Evolutionary conservation across 2,329 filamentous ascomycete genomes (phyloP).

Genomic region (Diaporthe longicolla): DNA sequence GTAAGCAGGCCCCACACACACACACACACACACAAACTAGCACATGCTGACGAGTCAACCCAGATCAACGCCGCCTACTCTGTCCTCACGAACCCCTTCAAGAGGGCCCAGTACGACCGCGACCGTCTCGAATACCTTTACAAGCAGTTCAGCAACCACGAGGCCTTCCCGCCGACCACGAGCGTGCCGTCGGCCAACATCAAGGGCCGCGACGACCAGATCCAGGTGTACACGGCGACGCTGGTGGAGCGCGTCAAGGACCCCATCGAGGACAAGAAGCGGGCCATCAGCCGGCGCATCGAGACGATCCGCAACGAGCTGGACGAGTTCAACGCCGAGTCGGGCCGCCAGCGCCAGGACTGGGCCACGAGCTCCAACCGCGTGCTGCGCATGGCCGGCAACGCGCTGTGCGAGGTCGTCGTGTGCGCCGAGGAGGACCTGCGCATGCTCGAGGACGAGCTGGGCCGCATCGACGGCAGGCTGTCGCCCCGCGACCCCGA

Average conservation of each 20-base stretch:
- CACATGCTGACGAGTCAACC: not conserved
- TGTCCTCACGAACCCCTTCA: conserved; percentile 34
- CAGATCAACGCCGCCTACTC: conserved; percentile 38
- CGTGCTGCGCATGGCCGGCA: conserved; percentile 39
- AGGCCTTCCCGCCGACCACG: conserved; percentile 15
- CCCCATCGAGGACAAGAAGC: conserved; percentile 36
- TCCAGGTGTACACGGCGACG: conserved; percentile 35
- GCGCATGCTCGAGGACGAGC: conserved; percentile 41
- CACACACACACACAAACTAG: not conserved
- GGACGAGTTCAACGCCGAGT: conserved; percentile 38
- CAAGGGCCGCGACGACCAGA: conserved; percentile 36
- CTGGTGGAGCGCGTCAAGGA: conserved; percentile 35
- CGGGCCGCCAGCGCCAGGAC: conserved; percentile 32
- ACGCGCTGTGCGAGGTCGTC: conserved; percentile 38
- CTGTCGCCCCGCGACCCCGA: conserved; percentile 34
- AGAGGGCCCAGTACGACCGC: conserved; percentile 42
- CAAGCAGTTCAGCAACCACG: conserved; percentile 27
- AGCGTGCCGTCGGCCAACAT: not conserved
- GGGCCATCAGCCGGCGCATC: conserved; percentile 19
- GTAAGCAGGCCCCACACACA: not conserved
- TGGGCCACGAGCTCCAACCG: conserved; percentile 39
- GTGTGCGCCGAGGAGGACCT: conserved; percentile 37
- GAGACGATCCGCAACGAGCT: conserved; percentile 32
- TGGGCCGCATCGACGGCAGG: conserved; percentile 36
- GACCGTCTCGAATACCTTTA: conserved; percentile 41